Conservation (phyloP, 257 asterid species). For the Echium plantagineum region DNA sequence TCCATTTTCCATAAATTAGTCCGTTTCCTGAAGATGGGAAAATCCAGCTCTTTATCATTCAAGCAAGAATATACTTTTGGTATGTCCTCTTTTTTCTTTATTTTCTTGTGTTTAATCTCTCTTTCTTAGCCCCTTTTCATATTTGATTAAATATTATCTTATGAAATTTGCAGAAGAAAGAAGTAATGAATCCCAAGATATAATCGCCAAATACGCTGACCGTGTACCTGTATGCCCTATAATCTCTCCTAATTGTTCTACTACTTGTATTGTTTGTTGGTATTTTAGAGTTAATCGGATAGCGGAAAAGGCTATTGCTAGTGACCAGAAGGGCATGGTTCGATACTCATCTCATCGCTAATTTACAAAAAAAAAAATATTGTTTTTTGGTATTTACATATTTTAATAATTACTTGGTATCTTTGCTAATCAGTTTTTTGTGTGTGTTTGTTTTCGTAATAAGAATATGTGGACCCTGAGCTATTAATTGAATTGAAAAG, state of each 20-base stretch:
- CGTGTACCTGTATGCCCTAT: conserved; percentile 59
- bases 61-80: conserved; percentile 52
- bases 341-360: too few species aligned
- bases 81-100: not conserved
- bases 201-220: conserved; percentile 76
- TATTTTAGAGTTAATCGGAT: too few species aligned
- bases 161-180: conserved; percentile 51
- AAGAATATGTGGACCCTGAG: too few species aligned
- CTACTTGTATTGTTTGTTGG: too few species aligned
- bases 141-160: not conserved
- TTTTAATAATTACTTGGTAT: not conserved
- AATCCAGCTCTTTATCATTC: conserved; percentile 34
- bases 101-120: not conserved
- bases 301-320: too few species aligned
- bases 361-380: too few species aligned
- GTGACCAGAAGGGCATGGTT: too few species aligned
- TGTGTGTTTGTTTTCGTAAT: too few species aligned
- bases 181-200: conserved; percentile 56
- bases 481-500: not conserved
- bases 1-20: too few species aligned
- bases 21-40: conserved; percentile 32
- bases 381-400: too few species aligned
- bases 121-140: not conserved
- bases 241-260: not conserved
- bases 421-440: not conserved